phyloP scores from a whole-genome alignment of 768 basidiomycete species.

The Clitopilus hobsonii region DNA sequence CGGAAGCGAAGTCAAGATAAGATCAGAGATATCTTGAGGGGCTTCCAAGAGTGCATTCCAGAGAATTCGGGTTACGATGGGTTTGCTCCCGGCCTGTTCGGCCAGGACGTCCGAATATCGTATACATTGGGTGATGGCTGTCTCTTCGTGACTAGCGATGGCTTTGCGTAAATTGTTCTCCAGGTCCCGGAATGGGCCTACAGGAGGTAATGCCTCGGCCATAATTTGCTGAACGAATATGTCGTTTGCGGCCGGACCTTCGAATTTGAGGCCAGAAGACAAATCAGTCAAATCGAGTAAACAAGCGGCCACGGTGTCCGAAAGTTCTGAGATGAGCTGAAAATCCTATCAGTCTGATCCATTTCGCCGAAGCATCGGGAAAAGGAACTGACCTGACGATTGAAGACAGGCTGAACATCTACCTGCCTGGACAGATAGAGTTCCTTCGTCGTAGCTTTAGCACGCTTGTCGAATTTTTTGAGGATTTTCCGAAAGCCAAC shows the following conservation, averaged over 20 bases:
- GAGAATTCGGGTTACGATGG: conserved; percentile 82
- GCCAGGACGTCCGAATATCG: conserved; percentile 64
- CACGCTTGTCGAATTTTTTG: conserved; percentile 98
- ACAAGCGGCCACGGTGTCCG: conserved; percentile 86
- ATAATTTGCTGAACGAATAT: conserved; percentile 70
- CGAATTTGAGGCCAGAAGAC: conserved; percentile 70
- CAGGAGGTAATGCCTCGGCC: conserved; percentile 52
- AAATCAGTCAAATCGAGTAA: conserved; percentile 76
- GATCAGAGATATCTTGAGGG: conserved; percentile 62
- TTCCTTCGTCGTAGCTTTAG: conserved; percentile 93
- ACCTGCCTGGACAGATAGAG: conserved; percentile 94
- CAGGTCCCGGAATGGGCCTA: conserved; percentile 81
- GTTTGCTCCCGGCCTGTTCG: conserved; percentile 54
- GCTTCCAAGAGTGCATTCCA: conserved; percentile 92
- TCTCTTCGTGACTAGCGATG: conserved; percentile 54
- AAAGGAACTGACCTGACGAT: conserved; percentile 78
- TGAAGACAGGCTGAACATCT: conserved; percentile 98
- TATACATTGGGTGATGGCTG: conserved; percentile 64
- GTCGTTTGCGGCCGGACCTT: conserved; percentile 73
- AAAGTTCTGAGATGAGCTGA: conserved; percentile 91
- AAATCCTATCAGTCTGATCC: conserved; percentile 7
- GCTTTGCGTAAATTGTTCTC: conserved; percentile 84
- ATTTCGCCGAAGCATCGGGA: background rate
- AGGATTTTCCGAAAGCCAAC: conserved; percentile 95
- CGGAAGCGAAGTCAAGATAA: conserved; percentile 64